Evolutionary conservation across 495 filamentous ascomycete genomes (phyloP).

Genomic region (Penicillium taxi): DNA sequence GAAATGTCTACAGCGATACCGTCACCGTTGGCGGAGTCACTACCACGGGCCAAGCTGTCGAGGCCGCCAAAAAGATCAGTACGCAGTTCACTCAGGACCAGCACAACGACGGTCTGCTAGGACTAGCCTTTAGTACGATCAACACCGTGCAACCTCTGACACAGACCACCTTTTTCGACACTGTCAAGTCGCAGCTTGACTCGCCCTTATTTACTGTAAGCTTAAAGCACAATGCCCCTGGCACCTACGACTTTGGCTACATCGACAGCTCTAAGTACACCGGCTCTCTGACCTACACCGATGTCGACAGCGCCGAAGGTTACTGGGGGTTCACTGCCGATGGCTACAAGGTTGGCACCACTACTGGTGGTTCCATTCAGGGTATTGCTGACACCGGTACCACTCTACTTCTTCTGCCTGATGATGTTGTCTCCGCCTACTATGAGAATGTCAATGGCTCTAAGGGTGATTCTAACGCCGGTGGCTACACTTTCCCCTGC

Average conservation of each 20-base stretch:
- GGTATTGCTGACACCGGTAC: constrained; percentile 58
- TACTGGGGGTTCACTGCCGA: constrained; percentile 64
- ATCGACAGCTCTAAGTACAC: constrained; percentile 57
- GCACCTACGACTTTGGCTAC: constrained; percentile 68
- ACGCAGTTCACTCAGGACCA: constrained; percentile 49
- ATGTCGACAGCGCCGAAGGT: constrained; percentile 51
- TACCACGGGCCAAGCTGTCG: constrained; percentile 59
- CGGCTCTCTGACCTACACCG: constrained; percentile 52
- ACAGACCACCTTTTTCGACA: constrained; percentile 69
- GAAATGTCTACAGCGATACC: constrained; percentile 61
- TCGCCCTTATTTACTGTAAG: constrained; percentile 60
- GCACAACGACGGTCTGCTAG: constrained; percentile 62
- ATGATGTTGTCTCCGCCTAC: constrained; percentile 51
- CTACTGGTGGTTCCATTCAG: constrained; percentile 18
- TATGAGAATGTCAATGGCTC: constrained; percentile 51
- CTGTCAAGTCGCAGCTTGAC: constrained; percentile 50
- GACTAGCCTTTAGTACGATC: constrained; percentile 61
- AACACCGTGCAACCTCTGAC: constrained; percentile 57
- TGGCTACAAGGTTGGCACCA: constrained; percentile 53
- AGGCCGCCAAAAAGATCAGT: constrained; percentile 57
- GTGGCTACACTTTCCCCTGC: constrained; percentile 68
- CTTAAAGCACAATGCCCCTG: constrained; percentile 55
- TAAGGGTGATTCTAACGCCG: constrained; percentile 35
- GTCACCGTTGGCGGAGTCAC: constrained; percentile 59
- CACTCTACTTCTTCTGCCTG: constrained; percentile 58